Evolutionary conservation across 1,284 basidiomycete species (phyloP).

Genomic region (Fomitopsis betulina): DNA sequence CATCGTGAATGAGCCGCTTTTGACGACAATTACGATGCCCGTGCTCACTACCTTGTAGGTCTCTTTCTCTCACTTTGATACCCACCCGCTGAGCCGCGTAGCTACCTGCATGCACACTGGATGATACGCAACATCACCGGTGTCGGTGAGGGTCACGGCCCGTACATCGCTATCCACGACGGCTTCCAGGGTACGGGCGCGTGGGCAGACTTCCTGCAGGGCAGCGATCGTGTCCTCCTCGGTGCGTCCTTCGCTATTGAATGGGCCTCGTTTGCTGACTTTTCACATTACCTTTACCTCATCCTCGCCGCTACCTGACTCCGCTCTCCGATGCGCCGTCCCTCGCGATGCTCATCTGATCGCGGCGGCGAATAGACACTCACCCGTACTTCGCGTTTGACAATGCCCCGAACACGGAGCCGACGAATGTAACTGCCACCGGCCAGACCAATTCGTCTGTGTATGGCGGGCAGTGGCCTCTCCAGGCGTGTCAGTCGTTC

Average conservation of each 20-base stretch:
- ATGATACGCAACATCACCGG: constrained; percentile 55
- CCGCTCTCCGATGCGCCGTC: background rate
- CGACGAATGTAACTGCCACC: constrained; percentile 27
- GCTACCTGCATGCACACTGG: constrained; percentile 53
- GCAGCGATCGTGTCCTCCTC: constrained; percentile 51
- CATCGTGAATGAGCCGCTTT: constrained; percentile 37
- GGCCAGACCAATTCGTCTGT: constrained; percentile 23
- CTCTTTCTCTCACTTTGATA: background rate
- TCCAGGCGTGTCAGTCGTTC: constrained; percentile 46
- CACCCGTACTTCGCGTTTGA: constrained; percentile 44
- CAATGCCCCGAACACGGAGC: constrained; percentile 27
- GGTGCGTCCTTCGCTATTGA: constrained; percentile 29
- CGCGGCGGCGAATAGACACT: constrained; percentile 35
- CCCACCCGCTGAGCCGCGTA: constrained; percentile 24
- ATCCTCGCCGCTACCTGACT: background rate
- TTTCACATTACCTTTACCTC: background rate
- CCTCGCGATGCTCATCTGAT: background rate
- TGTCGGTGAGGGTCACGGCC: constrained; percentile 48
- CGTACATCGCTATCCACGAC: constrained; percentile 52
- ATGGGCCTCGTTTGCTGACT: constrained; percentile 25
- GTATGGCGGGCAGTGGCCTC: constrained; percentile 29
- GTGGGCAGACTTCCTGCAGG: constrained; percentile 49
- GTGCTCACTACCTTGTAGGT: constrained; percentile 34
- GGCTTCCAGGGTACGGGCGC: constrained; percentile 29
- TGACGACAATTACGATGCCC: constrained; percentile 33